These are phyloP conservation scores for Fusarium cyanostomum DNA, from an alignment of 2,329 filamentous ascomycete genomes.

Conservation along the genomic window DNA sequence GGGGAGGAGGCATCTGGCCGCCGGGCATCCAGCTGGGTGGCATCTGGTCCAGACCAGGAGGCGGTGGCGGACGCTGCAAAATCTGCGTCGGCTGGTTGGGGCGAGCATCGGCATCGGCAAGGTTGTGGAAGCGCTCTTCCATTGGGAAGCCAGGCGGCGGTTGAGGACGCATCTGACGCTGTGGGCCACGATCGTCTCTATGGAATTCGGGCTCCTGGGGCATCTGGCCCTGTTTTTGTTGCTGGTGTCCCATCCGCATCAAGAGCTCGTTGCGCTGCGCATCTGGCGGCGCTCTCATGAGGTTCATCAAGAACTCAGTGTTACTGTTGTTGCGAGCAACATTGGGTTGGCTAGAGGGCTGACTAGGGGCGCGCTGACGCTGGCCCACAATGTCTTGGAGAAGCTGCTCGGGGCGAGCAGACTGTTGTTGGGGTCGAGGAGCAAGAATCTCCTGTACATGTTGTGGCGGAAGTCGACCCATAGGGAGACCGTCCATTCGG, in stretches of 20 bases:
- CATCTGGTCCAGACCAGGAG: conserved; percentile 69
- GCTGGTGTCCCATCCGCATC: conserved; percentile 61
- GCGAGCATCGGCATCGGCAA: conserved; percentile 56
- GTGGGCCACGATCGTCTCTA: conserved; percentile 47
- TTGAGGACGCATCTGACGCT: conserved; percentile 56
- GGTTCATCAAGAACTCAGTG: conserved; percentile 84
- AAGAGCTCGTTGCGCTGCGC: conserved; percentile 62
- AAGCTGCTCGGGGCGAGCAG: conserved; percentile 66
- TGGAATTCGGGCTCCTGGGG: conserved; percentile 58
- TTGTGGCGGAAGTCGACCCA: conserved; percentile 53
- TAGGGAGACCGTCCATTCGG: conserved; percentile 50
- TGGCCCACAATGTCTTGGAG: conserved; percentile 69
- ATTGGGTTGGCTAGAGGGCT: conserved; percentile 58
- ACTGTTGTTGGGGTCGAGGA: conserved; percentile 60
- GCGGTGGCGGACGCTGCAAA: conserved; percentile 68
- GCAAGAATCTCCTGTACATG: conserved; percentile 63
- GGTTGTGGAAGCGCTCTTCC: conserved; percentile 62
- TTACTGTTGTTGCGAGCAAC: conserved; percentile 66
- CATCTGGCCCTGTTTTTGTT: conserved; percentile 45
- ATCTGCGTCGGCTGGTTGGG: conserved; percentile 70
- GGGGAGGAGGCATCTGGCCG: conserved; percentile 56
- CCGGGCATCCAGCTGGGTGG: conserved; percentile 64
- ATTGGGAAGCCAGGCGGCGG: conserved; percentile 61
- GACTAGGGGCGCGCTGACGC: conserved; percentile 65
- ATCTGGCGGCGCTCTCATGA: conserved; percentile 72